Evolutionary conservation across 169 alveolate species (phyloP), one percentile per base, ranked within the genome.

Genomic region (Plasmodium ovale): DNA sequence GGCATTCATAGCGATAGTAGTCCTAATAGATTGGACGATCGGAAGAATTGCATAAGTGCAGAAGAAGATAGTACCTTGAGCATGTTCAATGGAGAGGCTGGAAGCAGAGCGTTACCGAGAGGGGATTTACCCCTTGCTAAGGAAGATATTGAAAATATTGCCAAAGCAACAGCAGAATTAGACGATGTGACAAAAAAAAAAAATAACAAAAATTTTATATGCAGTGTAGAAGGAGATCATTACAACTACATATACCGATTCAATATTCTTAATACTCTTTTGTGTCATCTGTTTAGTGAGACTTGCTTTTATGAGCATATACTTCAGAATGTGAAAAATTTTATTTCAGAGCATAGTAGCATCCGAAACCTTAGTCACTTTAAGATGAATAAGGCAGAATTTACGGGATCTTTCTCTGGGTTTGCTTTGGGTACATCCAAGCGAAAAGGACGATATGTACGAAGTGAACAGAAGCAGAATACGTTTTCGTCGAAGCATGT

Each of bases 201-300:
- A 47, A 65, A 62, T 27, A 79, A 67, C 37, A 79, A 79, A 47
- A 64, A 64, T 39, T 79, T 79, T 25, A 68, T 79, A 3, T 79
- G 89, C 35, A 79, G 89, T 37, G 82, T 79, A 0, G 82, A 79
- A 56, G 71, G 70, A 3, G 89, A 79, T 51, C 65, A 79, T 25
- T 64, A 79, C 19, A 62, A 79, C 35, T 79, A 64, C 44, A 79
- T 79, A 9, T 79, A 64, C 10, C 2, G 47, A 3, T 79, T 65
- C 19, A 56, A 65, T 14, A 65, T 65, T 12, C 23, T 79, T 4
- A 79, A 68, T 25, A 67, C 69, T 1, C 56, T 79, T 7, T n/a
- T 79, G 42, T 64, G 23, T 56, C 42, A 79, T 25, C 19, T 79
- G 27, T 79, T 64, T 12, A 79, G 56, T 14, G 84, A 79, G 25